phyloP scores from a whole-genome alignment of 2,329 filamentous ascomycete species.

The Hypoxylon sp. region DNA sequence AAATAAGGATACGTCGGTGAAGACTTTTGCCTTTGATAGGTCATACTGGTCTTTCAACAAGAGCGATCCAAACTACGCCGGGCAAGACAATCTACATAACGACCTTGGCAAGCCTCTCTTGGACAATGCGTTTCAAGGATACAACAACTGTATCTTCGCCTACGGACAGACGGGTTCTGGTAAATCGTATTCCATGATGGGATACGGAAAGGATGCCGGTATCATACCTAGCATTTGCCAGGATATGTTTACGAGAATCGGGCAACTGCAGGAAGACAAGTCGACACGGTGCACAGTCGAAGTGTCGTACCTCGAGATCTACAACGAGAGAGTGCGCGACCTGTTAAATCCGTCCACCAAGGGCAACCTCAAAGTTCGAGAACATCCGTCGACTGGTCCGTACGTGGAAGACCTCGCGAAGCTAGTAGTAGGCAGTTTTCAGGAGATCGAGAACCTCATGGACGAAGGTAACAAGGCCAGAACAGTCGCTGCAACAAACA shows the following conservation, averaged over 20 bases:
- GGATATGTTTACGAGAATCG: constrained; percentile 94
- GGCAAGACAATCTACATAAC: constrained; percentile 86
- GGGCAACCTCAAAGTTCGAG: constrained; percentile 94
- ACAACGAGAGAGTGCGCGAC: constrained; percentile 97
- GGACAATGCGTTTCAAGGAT: constrained; percentile 97
- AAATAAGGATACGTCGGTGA: constrained; percentile 74
- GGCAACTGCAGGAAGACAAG: constrained; percentile 72
- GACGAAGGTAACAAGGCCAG: constrained; percentile 98
- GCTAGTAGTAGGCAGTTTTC: constrained; percentile 88
- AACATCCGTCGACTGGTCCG: constrained; percentile 95
- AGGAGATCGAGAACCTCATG: constrained; percentile 97
- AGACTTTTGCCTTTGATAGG: constrained; percentile 93
- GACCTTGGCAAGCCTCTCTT: constrained; percentile 89
- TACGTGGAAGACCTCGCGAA: constrained; percentile 99
- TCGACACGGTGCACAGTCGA: constrained; percentile 90
- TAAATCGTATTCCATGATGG: constrained; percentile 99
- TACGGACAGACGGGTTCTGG: constrained; percentile 98
- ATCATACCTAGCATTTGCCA: constrained; percentile 97
- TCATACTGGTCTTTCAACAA: constrained; percentile 99
- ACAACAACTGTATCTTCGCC: constrained; percentile 99
- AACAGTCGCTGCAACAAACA: constrained; percentile 98
- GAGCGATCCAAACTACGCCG: constrained; percentile 81
- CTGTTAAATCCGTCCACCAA: constrained; percentile 94
- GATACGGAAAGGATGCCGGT: constrained; percentile 92
- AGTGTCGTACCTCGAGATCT: constrained; percentile 98